Base-by-base conservation (phyloP, 148 eudicot genomes). In the Vaccinium darrowii region DNA sequence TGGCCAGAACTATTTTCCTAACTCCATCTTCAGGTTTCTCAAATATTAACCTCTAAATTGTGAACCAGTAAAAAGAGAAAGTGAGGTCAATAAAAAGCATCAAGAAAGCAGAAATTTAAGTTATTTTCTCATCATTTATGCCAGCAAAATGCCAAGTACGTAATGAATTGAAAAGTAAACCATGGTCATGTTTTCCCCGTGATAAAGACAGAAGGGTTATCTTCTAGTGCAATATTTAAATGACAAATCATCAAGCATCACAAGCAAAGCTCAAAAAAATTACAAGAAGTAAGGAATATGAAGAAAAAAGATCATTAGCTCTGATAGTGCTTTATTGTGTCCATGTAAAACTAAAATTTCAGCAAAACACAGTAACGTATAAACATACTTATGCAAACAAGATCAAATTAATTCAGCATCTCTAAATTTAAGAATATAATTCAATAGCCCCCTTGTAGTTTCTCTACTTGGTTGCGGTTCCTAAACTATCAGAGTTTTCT, bases 1-100 rank as follows among this genome's bases (percentile, higher is more conserved):
- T 97, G 16, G 99, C 99, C 83, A 97, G 94, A 47, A 97, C 99
- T 88, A 97, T 93, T 87, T 97, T 97, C 90, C 99, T 87, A 73
- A 97, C 89, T 89, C 99, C 99, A 86, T 93, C 98, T 81, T 94
- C 94, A 82, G 99, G 93, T 85, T 88, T 94, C 88, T 97, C 90
- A 83, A 97, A 97, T 84, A 97, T 97, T 88, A 97, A 90, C 87
- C 88, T 95, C 99, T 97, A 91, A 87, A 79, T 88, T 75, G 76
- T 87, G 89, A 63, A 87, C 15, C 23, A 88, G 49, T 43, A 60
- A 60, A 78, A 80, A 57, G 71, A 23, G 79, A 88, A 25, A 80
- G 60, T 30, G 67, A 49, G 74, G 8, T 84, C 39, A 67, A 47
- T 21, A 50, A 16, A 81, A 86, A 27, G 54, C 80, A 86, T 30